Base-by-base conservation (phyloP, 768 basidiomycete species). In the Mycena crocata region DNA sequence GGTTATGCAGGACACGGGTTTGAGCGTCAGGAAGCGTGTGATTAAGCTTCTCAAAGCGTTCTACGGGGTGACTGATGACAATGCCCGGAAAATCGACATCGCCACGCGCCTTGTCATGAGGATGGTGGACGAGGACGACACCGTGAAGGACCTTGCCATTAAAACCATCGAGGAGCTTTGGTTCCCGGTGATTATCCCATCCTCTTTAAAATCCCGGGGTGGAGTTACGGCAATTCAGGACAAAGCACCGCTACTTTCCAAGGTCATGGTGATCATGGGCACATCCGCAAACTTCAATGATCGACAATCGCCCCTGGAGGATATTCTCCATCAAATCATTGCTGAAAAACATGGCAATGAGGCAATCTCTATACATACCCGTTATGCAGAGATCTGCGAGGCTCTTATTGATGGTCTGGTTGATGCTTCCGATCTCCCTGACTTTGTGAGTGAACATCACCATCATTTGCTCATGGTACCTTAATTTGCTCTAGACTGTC, bases 21-120 rank as follows among this genome's bases (percentile, higher is more conserved):
- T 99, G 21, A 89, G 90, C 34, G 98, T 99, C 5, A 86, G 98
- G 32, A 98, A 98, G 76, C 90, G 97, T 4, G 97, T 99, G 57
- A 94, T 99, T 83, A 99, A 97, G 80, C 83, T 99, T 1, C 85
- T 99, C 40, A 94, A 92, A 76, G 86, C 89, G 0, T 93, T 95
- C 69, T 96, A 96, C 73, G 72, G 77, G 2, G 86, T 90, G 23
- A 88, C 90, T 2, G 83, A 87, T 19, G 88, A 91, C 56, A 81
- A 84, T 37, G 73, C 76, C 17, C 86, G 89, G 35, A 87, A 87
- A 32, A 85, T 91, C 42, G 95, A 98, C 72, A 95, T 98, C 52
- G 89, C 92, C 66, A 89, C 87, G 1, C 89, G 90, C 61, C 85
- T 99, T 24, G 90, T 98, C 3, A 81, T 91, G 35, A 89, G 96